Evolutionary conservation across 257 asterid species (phyloP).

Genomic region (Agastache rugosa): DNA sequence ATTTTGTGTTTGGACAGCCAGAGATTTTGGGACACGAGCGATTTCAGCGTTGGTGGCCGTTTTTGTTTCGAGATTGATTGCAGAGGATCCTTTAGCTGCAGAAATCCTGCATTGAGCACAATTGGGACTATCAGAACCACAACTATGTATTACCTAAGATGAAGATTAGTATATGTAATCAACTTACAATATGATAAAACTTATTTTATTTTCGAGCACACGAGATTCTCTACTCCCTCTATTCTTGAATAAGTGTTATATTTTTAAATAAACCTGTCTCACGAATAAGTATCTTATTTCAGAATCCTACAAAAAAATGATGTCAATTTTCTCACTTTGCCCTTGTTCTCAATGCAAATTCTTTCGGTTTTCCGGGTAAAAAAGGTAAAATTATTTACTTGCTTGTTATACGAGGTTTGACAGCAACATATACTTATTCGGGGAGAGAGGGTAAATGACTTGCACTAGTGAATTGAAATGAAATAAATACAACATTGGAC

Average conservation of each 20-base stretch:
- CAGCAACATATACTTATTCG: no score
- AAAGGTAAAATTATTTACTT: no score
- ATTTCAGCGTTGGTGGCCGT: constrained; percentile 62
- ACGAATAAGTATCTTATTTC: no score
- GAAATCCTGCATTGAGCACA: constrained; percentile 63
- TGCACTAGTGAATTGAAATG: background rate
- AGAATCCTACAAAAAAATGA: no score
- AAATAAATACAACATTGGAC: background rate
- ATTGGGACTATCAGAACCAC: background rate
- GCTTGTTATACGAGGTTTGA: no score
- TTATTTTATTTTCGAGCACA: background rate
- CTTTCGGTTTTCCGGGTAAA: no score
- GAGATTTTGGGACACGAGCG: constrained; percentile 61
- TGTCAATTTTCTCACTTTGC: no score
- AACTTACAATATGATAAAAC: background rate
- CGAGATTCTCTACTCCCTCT: no score
- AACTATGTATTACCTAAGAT: background rate
- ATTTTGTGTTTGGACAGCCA: constrained; percentile 66
- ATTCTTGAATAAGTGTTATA: no score
- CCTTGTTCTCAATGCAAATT: no score
- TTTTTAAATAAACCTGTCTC: no score
- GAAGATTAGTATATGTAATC: background rate
- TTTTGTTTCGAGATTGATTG: constrained; percentile 57
- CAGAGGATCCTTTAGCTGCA: constrained; percentile 86
- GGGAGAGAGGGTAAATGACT: background rate